Base-by-base conservation (phyloP, 2,329 filamentous ascomycete genomes). In the Sphaceloma murrayae region DNA sequence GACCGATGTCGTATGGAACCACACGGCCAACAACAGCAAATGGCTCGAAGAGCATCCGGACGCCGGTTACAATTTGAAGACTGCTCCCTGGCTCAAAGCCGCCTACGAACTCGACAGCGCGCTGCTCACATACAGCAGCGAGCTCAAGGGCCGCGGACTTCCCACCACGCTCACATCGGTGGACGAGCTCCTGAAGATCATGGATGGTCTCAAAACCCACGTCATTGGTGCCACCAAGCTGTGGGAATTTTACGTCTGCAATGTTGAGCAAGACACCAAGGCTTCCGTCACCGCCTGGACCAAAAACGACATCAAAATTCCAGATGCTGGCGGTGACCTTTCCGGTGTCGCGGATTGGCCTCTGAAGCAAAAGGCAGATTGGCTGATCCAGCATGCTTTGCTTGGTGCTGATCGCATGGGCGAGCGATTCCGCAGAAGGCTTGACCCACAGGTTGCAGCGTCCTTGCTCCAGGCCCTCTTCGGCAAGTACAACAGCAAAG, bases 1-100 rank as follows among this genome's bases (percentile, higher is more conserved):
- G 67, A 95, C 89, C 1, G 91, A 98, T 61, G 89, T 98, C 49
- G 93, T 98, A 33, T 87, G 91, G 70, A 98, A 98, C 58, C 91
- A 98, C 66, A 98, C 91, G 3, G 89, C 91, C 5, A 77, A 95
- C 67, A 96, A 96, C 65, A 93, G 84, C 64, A 77, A 82, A 55
- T 98, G 91, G 91, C 74, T 98, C 8, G 74, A 93, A 58, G 82
- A 93, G 48, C 89, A 98, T 58, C 91, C 93, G 0, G 91, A 98
- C 55, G 83, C 87, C 33, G 91, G 91, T 11, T 98, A 98, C 72
- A 98, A 93, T 60, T 70, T 94, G 51, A 79, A 80, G 30, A 96
- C 89, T 0, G 88, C 91, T 0, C 91, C 91, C 7, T 78, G 76
- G 70, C 61, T 81, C 29, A 67, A 73, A 53, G 64, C 75, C 32